A percentile compares a stretch with the other conserved stretches of the same genome.
Evolutionary conservation across 202 grass and related monocot genomes (phyloP).

Genomic region (Setaria viridis): DNA sequence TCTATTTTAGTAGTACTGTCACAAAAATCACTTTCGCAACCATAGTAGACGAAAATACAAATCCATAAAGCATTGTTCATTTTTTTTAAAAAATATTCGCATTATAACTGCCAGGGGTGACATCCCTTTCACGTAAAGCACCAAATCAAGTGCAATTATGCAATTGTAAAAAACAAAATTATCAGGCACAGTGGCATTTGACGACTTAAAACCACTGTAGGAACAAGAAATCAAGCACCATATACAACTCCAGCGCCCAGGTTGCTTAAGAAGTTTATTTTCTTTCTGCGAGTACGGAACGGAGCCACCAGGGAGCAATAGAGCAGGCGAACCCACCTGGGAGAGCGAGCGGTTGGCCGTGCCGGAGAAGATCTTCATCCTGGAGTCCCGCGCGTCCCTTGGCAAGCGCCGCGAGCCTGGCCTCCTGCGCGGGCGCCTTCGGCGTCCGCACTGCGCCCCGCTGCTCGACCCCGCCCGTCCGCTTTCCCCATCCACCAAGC

Average conservation of each 20-base stretch:
- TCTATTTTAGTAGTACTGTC: neutral
- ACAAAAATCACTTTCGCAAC: conserved; percentile 22
- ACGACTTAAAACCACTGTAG: neutral
- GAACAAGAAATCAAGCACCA: neutral
- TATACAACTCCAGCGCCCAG: neutral
- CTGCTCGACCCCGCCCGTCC: conserved; percentile 16
- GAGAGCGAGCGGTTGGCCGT: conserved; percentile 71
- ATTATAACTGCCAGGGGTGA: neutral
- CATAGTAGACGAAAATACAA: neutral
- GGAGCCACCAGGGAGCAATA: neutral
- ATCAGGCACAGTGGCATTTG: neutral
- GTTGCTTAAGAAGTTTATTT: neutral
- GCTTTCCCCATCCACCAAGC: conserved; percentile 38
- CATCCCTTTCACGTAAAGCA: conserved; percentile 27
- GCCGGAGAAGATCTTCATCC: conserved; percentile 80
- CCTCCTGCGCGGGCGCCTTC: conserved; percentile 35
- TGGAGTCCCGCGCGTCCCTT: conserved; percentile 41
- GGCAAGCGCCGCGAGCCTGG: conserved; percentile 42
- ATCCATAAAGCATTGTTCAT: neutral
- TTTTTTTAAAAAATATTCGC: neutral
- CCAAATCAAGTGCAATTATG: neutral
- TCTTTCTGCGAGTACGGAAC: neutral
- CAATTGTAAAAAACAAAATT: too few relatives aligned
- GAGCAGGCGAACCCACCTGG: conserved; percentile 38
- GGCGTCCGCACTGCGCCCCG: conserved; percentile 32